These are phyloP conservation scores for Xylariaceae sp. DNA, from an alignment of 2,329 filamentous ascomycete species.

Conservation along the genomic window DNA sequence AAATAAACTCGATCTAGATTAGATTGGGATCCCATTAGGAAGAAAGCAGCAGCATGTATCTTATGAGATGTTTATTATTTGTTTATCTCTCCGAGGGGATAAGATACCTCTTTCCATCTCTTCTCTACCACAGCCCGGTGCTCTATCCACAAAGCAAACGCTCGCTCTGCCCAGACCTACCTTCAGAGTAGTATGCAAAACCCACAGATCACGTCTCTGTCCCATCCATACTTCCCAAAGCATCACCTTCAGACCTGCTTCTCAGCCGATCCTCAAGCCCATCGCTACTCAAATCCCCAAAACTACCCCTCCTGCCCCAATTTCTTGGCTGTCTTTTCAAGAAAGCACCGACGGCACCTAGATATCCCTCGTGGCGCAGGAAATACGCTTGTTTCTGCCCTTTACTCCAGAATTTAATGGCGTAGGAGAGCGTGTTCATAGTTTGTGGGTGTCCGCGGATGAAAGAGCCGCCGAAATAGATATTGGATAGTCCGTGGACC, in stretches of 20 bases:
- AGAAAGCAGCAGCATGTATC: too few relatives aligned
- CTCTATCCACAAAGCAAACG: too few relatives aligned
- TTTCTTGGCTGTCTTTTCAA: slow-evolving; percentile 85
- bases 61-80: too few relatives aligned
- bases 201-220: slow-evolving; percentile 2
- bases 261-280: slow-evolving; percentile 31
- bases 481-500: slow-evolving; percentile 84
- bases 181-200: too few relatives aligned
- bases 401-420: slow-evolving; percentile 96
- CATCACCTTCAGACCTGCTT: slow-evolving; percentile 11
- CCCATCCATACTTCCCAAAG: neutral
- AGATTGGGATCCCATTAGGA: too few relatives aligned
- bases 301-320: slow-evolving; percentile 81
- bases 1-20: too few relatives aligned
- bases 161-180: too few relatives aligned
- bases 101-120: too few relatives aligned
- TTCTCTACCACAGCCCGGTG: too few relatives aligned
- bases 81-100: too few relatives aligned
- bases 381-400: slow-evolving; percentile 95
- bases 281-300: slow-evolving; percentile 50
- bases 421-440: slow-evolving; percentile 95
- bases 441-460: slow-evolving; percentile 95
- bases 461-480: slow-evolving; percentile 97
- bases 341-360: slow-evolving; percentile 92
- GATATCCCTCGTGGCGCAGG: slow-evolving; percentile 89